Conservation (phyloP, 257 asterid species). For the Capsicum pubescens region DNA sequence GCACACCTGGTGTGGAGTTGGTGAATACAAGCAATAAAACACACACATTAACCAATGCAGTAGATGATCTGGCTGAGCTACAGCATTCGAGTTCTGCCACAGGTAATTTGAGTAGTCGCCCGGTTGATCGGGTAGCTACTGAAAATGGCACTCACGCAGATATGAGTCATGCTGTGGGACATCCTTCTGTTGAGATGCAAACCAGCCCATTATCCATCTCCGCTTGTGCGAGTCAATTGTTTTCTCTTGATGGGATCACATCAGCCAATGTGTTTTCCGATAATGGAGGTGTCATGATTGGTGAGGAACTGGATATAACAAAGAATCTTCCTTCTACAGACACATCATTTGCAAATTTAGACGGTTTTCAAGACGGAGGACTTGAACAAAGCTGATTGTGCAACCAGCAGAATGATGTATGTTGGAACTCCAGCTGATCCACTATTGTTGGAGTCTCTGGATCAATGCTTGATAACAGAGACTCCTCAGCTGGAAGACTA, state of each 20-base stretch:
- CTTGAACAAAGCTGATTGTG: conserved; percentile 35
- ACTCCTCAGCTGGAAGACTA: too few species aligned
- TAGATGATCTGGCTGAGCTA: conserved; percentile 37
- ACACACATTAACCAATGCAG: conserved; percentile 24
- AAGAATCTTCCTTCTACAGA: conserved; percentile 37
- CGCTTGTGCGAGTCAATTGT: conserved; percentile 34
- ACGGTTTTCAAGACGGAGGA: conserved; percentile 27
- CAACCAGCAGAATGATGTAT: conserved; percentile 23
- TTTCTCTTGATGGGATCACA: conserved; percentile 34
- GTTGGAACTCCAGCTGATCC: conserved; percentile 20
- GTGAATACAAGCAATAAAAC: conserved; percentile 34
- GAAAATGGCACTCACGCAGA: conserved; percentile 32
- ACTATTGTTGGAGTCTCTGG: conserved; percentile 13
- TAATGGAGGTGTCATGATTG: conserved; percentile 37
- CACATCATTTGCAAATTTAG: conserved; percentile 34
- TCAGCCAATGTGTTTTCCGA: conserved; percentile 32
- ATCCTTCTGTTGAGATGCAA: conserved; percentile 45
- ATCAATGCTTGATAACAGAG: conserved; percentile 1
- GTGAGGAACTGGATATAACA: conserved; percentile 31
- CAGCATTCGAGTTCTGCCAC: conserved; percentile 35
- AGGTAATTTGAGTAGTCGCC: conserved; percentile 29
- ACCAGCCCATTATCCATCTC: conserved; percentile 43
- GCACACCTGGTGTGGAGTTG: conserved; percentile 18
- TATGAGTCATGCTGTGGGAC: conserved; percentile 30
- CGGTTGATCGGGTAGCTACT: conserved; percentile 29